Evolutionary conservation across 2,329 filamentous ascomycete species (phyloP), one percentile per base, ranked within the genome.

Genomic region (Hypoxylon sp.): DNA sequence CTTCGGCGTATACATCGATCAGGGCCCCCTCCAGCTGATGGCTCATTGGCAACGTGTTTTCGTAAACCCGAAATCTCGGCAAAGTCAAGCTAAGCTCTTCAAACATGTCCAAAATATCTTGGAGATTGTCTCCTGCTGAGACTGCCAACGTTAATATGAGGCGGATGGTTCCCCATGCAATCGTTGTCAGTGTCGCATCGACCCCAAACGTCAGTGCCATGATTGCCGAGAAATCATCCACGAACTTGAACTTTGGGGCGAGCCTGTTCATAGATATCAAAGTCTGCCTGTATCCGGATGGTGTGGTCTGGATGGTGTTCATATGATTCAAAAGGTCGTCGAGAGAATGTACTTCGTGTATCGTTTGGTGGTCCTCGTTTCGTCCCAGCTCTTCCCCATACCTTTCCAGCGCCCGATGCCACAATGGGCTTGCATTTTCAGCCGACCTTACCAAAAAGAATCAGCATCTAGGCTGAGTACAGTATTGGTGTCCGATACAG

Each of bases 1-100:
- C 59, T 48, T 73, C 71, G 10, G 64, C 63, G 52, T 72, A 72
- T 4, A 70, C 70, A 41, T 71, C 71, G 8, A 71, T 46, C 15
- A 73, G 55, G 6, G 70, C 63, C 21, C 45, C 43, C 51, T 72
- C 66, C 29, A 73, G 58, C 23, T 50, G 58, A 17, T 55, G 57
- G 40, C 67, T 62, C 53, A 71, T 62, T 4, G 69, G 68, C 11
- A 72, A 55, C 15, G 62, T 69, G 21, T 63, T 26, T 40, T 71
- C 67, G 42, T 72, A 72, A 11, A 57, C 49, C 20, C 60, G 63
- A 41, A 70, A 67, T 27, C 67, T 55, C 27, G 69, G 69, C n/a
- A 72, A 65, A n/a, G 63, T 67, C 17, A 69, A 50, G 43, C 67
- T 68, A 4, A 72, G 59, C 37, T 72, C 67, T 54, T 70, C 68